Evolutionary conservation across 2,329 filamentous ascomycete species (phyloP).

Genomic region (Botrytis squamosa): DNA sequence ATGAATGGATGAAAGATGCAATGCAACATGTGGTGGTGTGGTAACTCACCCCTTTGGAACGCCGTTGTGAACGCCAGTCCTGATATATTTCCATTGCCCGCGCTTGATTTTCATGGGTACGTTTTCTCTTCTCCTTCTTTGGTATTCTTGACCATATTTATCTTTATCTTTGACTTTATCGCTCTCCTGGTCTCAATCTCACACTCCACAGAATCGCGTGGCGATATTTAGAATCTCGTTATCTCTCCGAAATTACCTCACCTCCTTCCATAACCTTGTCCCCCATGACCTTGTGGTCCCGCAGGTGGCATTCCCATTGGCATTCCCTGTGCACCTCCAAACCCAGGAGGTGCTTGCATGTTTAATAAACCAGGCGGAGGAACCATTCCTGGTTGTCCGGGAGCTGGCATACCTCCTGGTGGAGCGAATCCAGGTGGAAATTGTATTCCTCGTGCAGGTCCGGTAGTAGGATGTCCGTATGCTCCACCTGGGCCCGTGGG

Average conservation of each 20-base stretch:
- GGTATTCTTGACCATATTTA: too few relatives aligned
- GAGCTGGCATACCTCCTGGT: conserved; percentile 3
- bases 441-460: background rate
- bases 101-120: conserved; percentile 2
- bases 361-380: conserved; percentile 23
- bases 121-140: background rate
- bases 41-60: conserved; percentile 15
- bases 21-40: background rate
- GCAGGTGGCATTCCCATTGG: conserved; percentile 36
- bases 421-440: conserved; percentile 47
- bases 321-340: conserved; percentile 31
- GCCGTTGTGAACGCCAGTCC: background rate
- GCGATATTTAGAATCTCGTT: background rate
- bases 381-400: background rate
- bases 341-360: conserved; percentile 36
- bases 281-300: conserved; percentile 27
- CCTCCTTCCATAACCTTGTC: conserved; percentile 24
- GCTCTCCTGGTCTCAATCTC: background rate
- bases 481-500: conserved; percentile 42
- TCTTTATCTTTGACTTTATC: too few relatives aligned
- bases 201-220: background rate
- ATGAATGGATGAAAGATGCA: background rate
- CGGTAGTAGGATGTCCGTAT: conserved; percentile 2
- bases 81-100: conserved; percentile 6
- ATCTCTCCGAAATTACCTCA: background rate